Evolutionary conservation across 441 rosid species (phyloP), one percentile per base, ranked within the genome.

Genomic region (Erysimum cheiri): DNA sequence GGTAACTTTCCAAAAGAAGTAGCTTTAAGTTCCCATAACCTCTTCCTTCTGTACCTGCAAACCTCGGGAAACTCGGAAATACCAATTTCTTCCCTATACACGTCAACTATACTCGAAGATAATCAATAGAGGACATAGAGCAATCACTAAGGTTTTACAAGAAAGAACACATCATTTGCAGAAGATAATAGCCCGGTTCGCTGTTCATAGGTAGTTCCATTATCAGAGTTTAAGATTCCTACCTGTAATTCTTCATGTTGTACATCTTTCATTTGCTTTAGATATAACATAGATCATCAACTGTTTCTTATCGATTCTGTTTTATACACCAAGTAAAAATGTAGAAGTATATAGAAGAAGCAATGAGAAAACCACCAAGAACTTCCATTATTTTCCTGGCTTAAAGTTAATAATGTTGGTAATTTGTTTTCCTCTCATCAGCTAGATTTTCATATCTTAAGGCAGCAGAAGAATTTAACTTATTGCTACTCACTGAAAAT

Each of bases 1-100:
- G 90, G 73, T 94, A 60, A 67, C 82, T 67, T 73, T 86, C 80
- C 84, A 80, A 39, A 88, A 71, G 92, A 86, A 85, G 66, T 90
- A 80, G 79, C 69, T 58, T 66, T 46, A 43, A 36, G 8, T 60
- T 52, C 58, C 28, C 19, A 6, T 35, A 9, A 35, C 28, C 26
- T 58, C 46, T 15, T n/a, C 58, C 49, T 15, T 55, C 46, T 6
- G 32, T 12, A 31, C 68, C 81, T 78, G 71, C 80, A 66, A 71
- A 79, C 41, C 49, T 41, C 52, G 69, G 74, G 52, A 53, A 70
- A 11, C 8, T 36, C 46, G 17, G 69, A 64, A 31, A 50, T n/a
- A 58, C 50, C 61, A 73, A 52, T 50, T 60, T 59, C 40, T 67
- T 43, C 66, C 44, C 59, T 40, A 58, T 40, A 53, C 13, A 10